Evolutionary conservation across 2,329 filamentous ascomycete genomes (phyloP), one percentile per base, ranked within the genome.

Genomic region (Penicillium frequentans): DNA sequence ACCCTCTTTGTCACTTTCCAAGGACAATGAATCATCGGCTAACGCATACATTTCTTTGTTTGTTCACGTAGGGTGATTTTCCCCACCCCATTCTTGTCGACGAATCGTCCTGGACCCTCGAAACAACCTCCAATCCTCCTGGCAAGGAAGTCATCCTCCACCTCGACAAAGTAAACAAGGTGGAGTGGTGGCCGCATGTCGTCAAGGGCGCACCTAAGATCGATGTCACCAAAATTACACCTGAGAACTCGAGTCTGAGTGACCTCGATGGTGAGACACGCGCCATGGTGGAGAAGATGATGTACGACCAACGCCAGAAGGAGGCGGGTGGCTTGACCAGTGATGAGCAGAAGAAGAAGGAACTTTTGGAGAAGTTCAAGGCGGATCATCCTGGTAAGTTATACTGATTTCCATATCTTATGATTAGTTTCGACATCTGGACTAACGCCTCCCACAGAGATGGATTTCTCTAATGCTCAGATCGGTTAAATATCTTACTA

Each of bases 251-350:
- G 72, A 96, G 92, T 75, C 82, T 99, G 70, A 88, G 90, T 56
- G 95, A 99, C 75, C 81, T 99, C 65, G 93, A 98, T 72, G 95
- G 95, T 59, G 90, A 96, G 82, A 99, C 95, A 53, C 85, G 95
- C 63, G 85, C 87, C 57, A 98, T 99, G 93, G 95, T 99, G 45
- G 95, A 99, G 86, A 99, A 99, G 86, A 99, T 99, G 95, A 99
- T 99, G 95, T 99, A 85, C 70, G 95, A 99, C 80, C 95, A 99
- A 82, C 84, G 90, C 65, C 93, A 98, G 81, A 99, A 99, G 86
- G 93, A 98, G 81, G 81, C 84, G 76, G 95, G 95, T 5, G 84
- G 89, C 75, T 91, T 92, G 47, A 92, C 89, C 13, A 96, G 91
- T 64, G 95, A 98, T 65, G 95, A 99, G 81, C 88, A 96, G 83